These are phyloP conservation scores for Pleurostoma richardsiae DNA, from an alignment of 2,329 filamentous ascomycete species.

Conservation along the genomic window DNA sequence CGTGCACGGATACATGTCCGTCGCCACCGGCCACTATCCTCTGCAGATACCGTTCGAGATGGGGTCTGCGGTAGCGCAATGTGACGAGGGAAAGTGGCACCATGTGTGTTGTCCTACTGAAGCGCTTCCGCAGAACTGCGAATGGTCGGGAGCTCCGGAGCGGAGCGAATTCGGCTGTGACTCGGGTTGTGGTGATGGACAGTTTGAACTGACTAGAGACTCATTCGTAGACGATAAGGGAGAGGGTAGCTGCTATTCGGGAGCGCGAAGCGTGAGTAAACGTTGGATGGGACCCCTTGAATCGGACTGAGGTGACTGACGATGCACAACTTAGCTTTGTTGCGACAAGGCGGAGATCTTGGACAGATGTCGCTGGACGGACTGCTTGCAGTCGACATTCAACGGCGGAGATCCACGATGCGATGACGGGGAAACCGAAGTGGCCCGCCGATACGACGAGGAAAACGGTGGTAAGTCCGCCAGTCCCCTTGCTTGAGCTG, in stretches of 20 bases:
- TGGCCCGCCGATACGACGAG: neutral
- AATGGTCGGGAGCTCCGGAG: slow-evolving; percentile 16
- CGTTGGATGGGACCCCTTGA: neutral
- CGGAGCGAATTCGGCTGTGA: slow-evolving; percentile 13
- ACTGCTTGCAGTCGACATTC: neutral
- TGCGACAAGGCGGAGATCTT: neutral
- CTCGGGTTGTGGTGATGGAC: slow-evolving; percentile 7
- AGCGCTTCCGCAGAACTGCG: slow-evolving; percentile 18
- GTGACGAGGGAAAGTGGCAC: slow-evolving; percentile 15
- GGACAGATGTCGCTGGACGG: neutral
- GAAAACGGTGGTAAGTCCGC: neutral
- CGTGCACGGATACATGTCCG: slow-evolving; percentile 10
- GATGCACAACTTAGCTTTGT: neutral
- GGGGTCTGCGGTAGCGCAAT: slow-evolving; percentile 3
- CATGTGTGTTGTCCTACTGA: slow-evolving; percentile 21
- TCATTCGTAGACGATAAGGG: slow-evolving; percentile 7
- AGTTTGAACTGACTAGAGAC: slow-evolving; percentile 11
- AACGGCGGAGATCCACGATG: neutral
- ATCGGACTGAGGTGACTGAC: too few relatives aligned
- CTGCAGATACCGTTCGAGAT: slow-evolving; percentile 1
- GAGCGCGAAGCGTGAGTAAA: neutral
- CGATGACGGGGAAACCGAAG: neutral
- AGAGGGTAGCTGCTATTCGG: slow-evolving; percentile 1
- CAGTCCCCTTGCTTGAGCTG: too few relatives aligned
- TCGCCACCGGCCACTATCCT: slow-evolving; percentile 7